These are phyloP conservation scores for Cenococcum geophilum DNA, from an alignment of 495 filamentous ascomycete species.

Conservation along the genomic window DNA sequence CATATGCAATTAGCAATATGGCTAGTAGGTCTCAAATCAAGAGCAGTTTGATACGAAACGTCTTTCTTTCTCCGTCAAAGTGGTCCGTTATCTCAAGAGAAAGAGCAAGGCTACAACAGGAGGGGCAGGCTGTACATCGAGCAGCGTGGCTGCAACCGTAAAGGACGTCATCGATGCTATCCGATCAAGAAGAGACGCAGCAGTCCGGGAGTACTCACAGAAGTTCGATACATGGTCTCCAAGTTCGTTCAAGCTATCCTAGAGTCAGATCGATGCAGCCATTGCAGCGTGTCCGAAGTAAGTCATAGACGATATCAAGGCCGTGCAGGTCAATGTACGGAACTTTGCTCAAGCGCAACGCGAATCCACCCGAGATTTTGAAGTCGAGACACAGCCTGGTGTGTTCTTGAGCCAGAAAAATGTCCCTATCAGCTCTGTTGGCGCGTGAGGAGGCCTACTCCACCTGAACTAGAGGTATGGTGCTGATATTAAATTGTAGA, in stretches of 20 bases:
- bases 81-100: too few species aligned
- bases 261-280: constrained; percentile 37
- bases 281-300: constrained; percentile 40
- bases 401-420: constrained; percentile 48
- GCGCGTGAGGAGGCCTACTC: neutral
- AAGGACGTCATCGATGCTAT: constrained; percentile 48
- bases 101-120: too few species aligned
- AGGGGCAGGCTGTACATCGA: too few species aligned
- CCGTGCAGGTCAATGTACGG: constrained; percentile 47
- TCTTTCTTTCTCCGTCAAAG: too few species aligned
- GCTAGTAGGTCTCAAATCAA: too few species aligned
- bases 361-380: constrained; percentile 44
- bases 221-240: constrained; percentile 54
- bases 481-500: neutral
- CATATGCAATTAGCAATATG: too few species aligned
- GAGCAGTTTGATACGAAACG: too few species aligned
- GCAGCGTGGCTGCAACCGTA: constrained; percentile 34
- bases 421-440: constrained; percentile 38
- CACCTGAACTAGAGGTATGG: neutral
- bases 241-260: constrained; percentile 40
- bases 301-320: constrained; percentile 48
- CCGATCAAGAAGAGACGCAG: constrained; percentile 42
- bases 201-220: constrained; percentile 47
- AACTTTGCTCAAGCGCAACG: constrained; percentile 47
- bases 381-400: constrained; percentile 46